Evolutionary conservation across 495 filamentous ascomycete species (phyloP).

Genomic region (Talaromyces thailandensis): DNA sequence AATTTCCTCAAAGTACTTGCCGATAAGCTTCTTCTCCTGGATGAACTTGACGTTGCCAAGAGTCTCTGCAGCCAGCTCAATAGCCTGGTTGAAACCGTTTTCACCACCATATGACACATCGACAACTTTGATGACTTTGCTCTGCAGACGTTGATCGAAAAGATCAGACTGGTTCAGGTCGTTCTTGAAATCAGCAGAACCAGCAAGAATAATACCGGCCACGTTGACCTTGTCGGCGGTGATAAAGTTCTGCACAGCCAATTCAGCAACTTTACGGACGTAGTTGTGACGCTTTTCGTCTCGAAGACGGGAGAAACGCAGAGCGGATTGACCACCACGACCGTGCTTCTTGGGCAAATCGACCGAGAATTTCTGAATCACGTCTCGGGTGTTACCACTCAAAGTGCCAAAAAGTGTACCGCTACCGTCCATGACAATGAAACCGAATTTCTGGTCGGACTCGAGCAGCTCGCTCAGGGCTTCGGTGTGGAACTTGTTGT

Average conservation of each 20-base stretch:
- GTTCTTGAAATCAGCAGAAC: conserved; percentile 99
- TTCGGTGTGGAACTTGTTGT: conserved; percentile 99
- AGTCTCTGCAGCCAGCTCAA: conserved; percentile 91
- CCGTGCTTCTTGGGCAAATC: conserved; percentile 99
- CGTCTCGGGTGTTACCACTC: conserved; percentile 90
- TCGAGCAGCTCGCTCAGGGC: conserved; percentile 92
- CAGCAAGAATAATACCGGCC: conserved; percentile 85
- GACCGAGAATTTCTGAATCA: conserved; percentile 95
- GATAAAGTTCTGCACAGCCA: conserved; percentile 97
- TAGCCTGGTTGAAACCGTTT: conserved; percentile 99
- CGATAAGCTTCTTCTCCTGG: conserved; percentile 99
- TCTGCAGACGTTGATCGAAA: conserved; percentile 83
- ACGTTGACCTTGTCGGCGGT: conserved; percentile 97
- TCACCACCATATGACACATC: conserved; percentile 98
- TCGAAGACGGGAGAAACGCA: conserved; percentile 98
- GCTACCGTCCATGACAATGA: conserved; percentile 99
- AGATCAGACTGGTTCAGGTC: conserved; percentile 95
- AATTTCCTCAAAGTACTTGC: conserved; percentile 97
- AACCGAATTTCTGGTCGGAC: conserved; percentile 97
- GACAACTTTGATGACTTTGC: conserved; percentile 97
- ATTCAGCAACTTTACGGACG: conserved; percentile 93
- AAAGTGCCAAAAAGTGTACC: conserved; percentile 93
- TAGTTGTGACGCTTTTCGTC: conserved; percentile 99
- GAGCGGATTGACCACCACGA: conserved; percentile 96
- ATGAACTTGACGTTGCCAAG: conserved; percentile 99